phyloP scores from a whole-genome alignment of 768 basidiomycete genomes.

The Cystofilobasidium ferigula region DNA sequence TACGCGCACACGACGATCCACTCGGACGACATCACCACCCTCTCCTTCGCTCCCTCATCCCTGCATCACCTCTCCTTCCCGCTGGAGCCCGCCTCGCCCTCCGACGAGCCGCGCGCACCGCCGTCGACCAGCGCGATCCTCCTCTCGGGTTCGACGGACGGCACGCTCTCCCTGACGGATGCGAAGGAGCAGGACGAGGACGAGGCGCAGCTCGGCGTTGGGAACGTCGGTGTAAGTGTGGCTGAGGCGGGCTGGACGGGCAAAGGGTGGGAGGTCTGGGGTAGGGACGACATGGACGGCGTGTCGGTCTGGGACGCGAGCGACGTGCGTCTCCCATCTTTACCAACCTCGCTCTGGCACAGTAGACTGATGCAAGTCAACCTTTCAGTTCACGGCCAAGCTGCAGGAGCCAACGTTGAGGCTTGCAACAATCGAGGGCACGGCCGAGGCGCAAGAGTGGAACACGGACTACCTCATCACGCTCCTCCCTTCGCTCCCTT shows the following conservation, averaged over 20 bases:
- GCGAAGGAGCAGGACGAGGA: slow-evolving; percentile 66
- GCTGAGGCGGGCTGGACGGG: slow-evolving; percentile 64
- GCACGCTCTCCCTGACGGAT: slow-evolving; percentile 50
- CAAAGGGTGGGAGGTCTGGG: slow-evolving; percentile 52
- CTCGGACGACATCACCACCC: slow-evolving; percentile 78
- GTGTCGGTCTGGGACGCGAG: slow-evolving; percentile 63
- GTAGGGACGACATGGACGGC: slow-evolving; percentile 88
- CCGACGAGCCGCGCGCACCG: background rate
- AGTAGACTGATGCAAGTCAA: slow-evolving; percentile 29
- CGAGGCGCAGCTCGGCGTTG: slow-evolving; percentile 65
- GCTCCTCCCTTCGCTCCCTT: slow-evolving; percentile 12
- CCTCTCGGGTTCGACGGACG: slow-evolving; percentile 76
- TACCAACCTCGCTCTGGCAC: background rate
- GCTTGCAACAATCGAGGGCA: slow-evolving; percentile 19
- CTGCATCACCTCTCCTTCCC: slow-evolving; percentile 31
- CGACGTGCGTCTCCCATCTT: slow-evolving; percentile 45
- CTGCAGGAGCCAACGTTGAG: slow-evolving; percentile 7
- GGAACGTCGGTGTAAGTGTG: slow-evolving; percentile 56
- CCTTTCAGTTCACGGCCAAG: slow-evolving; percentile 18
- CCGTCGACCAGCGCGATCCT: slow-evolving; percentile 37
- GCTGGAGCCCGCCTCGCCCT: slow-evolving; percentile 18
- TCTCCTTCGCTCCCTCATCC: slow-evolving; percentile 47
- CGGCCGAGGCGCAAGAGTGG: slow-evolving; percentile 25
- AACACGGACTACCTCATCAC: slow-evolving; percentile 34
- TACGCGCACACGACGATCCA: slow-evolving; percentile 75